Evolutionary conservation across 2,329 filamentous ascomycete species (phyloP), one percentile per base, ranked within the genome.

Genomic region (Fusarium continuum): DNA sequence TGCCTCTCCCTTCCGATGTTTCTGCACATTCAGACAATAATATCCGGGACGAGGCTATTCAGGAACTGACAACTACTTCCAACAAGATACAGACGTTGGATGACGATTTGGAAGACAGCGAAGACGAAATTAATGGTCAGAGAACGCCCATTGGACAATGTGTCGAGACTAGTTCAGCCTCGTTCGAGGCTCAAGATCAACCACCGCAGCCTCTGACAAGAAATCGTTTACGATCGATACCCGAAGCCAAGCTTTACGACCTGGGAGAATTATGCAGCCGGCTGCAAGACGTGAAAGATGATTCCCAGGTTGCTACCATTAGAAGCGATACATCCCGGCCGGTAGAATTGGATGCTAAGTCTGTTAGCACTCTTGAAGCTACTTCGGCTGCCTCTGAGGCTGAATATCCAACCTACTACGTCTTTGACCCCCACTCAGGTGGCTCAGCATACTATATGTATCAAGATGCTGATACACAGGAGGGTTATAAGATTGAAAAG

Each of bases 261-360:
- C 22, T 65, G n/a, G 47, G 45, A 4, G 40, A 32, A 26, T 38
- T 59, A 32, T 49, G 51, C 16, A 43, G 51, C 5, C 48, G 26
- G 13, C 28, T 61, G 5, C 29, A 54, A 32, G 39, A 57, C 4
- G 22, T 23, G 6, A 25, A 22, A 16, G 48, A 54, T 6, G 57
- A 39, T 11, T 71, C 65, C 8, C 68, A 65, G 25, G 45, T 25
- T 29, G 67, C 53, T 19, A 71, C 64, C 20, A 39, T 58, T 11
- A 49, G 69, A 14, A 56, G 64, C 16, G 46, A 64, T 32, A 60
- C 44, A 3, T 29, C 55, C 25, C 34, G 20, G 16, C 25, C 36
- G 10, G 35, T 22, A 26, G 57, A 65, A 10, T 22, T 45, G 8
- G 51, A 61, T 29, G 20, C 16, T 9, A 45, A 50, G 11, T 55